Base-by-base conservation (phyloP, 108 stramenopile species). In the Nannochloropsis salina region DNA sequence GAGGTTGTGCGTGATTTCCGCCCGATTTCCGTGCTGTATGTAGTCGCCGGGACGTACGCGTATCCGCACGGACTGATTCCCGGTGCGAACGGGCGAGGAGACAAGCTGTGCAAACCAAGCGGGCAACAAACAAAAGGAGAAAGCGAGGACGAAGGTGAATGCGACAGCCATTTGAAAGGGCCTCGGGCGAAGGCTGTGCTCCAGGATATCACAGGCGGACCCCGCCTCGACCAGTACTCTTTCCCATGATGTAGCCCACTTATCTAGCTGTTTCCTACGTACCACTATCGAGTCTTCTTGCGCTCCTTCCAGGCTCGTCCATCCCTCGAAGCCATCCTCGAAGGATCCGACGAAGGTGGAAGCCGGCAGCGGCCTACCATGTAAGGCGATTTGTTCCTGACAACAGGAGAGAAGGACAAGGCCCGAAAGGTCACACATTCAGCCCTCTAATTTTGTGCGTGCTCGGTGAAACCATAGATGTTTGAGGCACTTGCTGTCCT, bases 251-350 rank as follows among this genome's bases (percentile, higher is more conserved):
- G 15, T 74, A 74, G 20, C n/a, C 61, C 61, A n/a, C 61, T 2
- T 74, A 15, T 6, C n/a, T 6, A 15, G 61, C 61, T 3, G 5
- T 74, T n/a, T n/a, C 2, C 2, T n/a, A 6, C 61, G 15, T n/a
- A 74, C 61, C 61, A 74, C 61, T n/a, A 74, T 74, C 61, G 61
- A 74, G 2, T 74, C 61, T n/a, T 74, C n/a, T n/a, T n/a, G 61
- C 61, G 61, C 61, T n/a, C 61, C 61, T 74, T 74, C 61, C 61
- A 74, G n/a, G 61, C 61, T 74, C 3, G 61, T 74, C 61, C 61
- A 74, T 74, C 61, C 61, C 20, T 15, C 61, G 8, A 74, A 74
- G 20, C 61, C 61, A 8, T 74, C 61, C 61, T 74, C 61, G 8
- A 74, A 74, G 6, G 61, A 74, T 6, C 61, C 61, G 20, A 6